Base-by-base conservation (phyloP, 2,329 filamentous ascomycete genomes). In the Dothistroma septosporum region DNA sequence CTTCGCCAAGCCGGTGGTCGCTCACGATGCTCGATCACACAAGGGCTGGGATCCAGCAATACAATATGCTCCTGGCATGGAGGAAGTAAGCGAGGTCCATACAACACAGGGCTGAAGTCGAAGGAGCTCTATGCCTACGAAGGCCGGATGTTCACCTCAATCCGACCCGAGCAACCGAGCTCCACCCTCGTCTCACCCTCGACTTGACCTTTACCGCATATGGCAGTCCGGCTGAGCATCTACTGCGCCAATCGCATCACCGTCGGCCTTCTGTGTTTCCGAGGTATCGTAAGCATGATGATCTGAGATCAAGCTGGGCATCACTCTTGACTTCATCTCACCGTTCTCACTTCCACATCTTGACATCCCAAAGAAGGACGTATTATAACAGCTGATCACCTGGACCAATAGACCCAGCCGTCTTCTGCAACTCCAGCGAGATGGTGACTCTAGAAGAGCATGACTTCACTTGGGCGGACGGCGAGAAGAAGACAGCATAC, bases 401-500 rank as follows among this genome's bases (percentile, higher is more conserved):
- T 28, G 3, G 24, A 6, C 24, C 24, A 28, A 6, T 28, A 28
- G 24, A 28, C 2, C 24, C n/a, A n/a, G n/a, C n/a, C n/a, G n/a
- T n/a, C n/a, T n/a, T 2, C 24, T 28, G 24, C 24, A 28, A 28
- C 24, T 28, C 6, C 24, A 44, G 41, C 47, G n/a, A 28, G 28
- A 50, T 50, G 47, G 47, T 50, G 28, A 8, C 21, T 50, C 47
- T 58, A 37, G 65, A 67, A 53, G 64, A 69, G 24, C 59, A 68
- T 54, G 61, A 64, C 14, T 59, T 69, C 50, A 62, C 58, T 16
- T 68, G 68, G 22, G 61, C 60, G 9, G 57, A 53, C 8, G 61
- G 60, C 19, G 63, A 64, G 48, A 69, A 69, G 58, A 68, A 67
- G 57, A 67, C 68, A 19, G 66, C 65, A 59, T 72, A 69, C 58